Base-by-base conservation (phyloP, 2,329 filamentous ascomycete genomes). In the Herpotrichia juniperi region DNA sequence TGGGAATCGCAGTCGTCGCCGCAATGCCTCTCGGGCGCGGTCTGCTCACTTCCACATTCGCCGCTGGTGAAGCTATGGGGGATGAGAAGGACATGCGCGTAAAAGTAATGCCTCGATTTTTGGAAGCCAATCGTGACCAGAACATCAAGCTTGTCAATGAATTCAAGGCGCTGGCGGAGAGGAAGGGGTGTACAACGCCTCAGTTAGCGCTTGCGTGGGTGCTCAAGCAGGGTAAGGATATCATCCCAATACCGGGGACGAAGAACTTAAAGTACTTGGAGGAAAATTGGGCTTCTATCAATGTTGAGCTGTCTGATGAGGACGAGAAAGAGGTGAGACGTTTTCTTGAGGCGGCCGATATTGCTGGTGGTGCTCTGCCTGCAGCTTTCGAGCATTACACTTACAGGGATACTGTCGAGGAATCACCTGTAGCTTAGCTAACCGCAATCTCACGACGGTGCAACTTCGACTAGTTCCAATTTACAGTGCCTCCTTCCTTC, bases 191-290 rank as follows among this genome's bases (percentile, higher is more conserved):
- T 46, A 86, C 85, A 0, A 54, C 81, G 0, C 77, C 77, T 0
- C 86, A 89, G 64, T 63, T 89, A 32, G 79, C 81, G 0, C 37
- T 72, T 7, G 68, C 67, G 7, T 71, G 67, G 66, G 19, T 70
- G 34, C 11, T 67, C 46, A 50, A 45, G n/a, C 68, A 72, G 42
- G 68, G 78, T 76, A 80, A 81, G 16, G 69, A 59, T 50, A 64
- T 56, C 70, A 78, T 89, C 58, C 82, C 86, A 0, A 88, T 82
- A 50, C 81, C 81, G 0, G 81, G 81, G 2, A 63, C 61, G 28
- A 64, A 51, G 35, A 53, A 46, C 35, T 31, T 61, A 3, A 50
- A 50, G 22, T 52, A 59, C 32, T 24, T 65, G 34, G 49, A 58
- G 51, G 52, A 62, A 32, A 65, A 63, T 50, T 32, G 53, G 57